phyloP scores from a whole-genome alignment of 2,329 filamentous ascomycete genomes.

The Rhynchosporium graminicola region DNA sequence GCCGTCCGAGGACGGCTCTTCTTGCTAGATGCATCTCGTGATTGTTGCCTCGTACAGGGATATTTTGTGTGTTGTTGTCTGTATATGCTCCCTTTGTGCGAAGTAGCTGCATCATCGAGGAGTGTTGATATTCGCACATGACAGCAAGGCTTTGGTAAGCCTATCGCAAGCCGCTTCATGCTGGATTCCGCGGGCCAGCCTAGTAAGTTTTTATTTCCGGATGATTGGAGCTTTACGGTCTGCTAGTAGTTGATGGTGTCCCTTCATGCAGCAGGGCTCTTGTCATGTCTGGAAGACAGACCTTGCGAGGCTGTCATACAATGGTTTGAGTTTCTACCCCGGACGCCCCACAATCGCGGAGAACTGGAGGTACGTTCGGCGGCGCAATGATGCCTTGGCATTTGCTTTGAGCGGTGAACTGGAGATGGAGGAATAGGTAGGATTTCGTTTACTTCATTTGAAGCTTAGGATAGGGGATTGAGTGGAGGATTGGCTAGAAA shows the following conservation, averaged over 20 bases:
- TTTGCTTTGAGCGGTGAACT: not conserved
- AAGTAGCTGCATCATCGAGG: slow-evolving; percentile 7
- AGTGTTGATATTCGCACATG: slow-evolving; percentile 18
- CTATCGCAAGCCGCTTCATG: slow-evolving; percentile 36
- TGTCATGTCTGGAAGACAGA: slow-evolving; percentile 13
- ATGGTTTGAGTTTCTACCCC: slow-evolving; percentile 18
- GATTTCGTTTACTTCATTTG: not conserved
- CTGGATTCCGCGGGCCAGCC: slow-evolving; percentile 9
- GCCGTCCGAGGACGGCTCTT: slow-evolving; percentile 40
- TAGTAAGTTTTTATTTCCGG: not conserved
- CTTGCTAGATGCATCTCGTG: slow-evolving; percentile 35
- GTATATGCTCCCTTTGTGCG: not conserved
- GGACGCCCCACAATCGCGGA: slow-evolving; percentile 17
- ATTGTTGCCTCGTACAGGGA: slow-evolving; percentile 8
- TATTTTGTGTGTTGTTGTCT: not conserved
- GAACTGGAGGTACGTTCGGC: not conserved
- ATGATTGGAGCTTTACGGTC: slow-evolving; percentile 3
- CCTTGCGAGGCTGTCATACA: slow-evolving; percentile 18
- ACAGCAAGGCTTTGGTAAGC: slow-evolving; percentile 29
- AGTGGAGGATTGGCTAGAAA: not conserved
- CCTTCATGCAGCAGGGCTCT: not conserved
- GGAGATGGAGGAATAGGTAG: no score
- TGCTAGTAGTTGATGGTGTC: not conserved
- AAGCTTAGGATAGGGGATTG: not conserved
- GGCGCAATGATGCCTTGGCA: slow-evolving; percentile 6